Percentiles rank a stretch among this genome's conserved stretches.
These are phyloP conservation scores for Tephrocybe sp. DNA, from an alignment of 768 basidiomycete species.

Conservation along the genomic window DNA sequence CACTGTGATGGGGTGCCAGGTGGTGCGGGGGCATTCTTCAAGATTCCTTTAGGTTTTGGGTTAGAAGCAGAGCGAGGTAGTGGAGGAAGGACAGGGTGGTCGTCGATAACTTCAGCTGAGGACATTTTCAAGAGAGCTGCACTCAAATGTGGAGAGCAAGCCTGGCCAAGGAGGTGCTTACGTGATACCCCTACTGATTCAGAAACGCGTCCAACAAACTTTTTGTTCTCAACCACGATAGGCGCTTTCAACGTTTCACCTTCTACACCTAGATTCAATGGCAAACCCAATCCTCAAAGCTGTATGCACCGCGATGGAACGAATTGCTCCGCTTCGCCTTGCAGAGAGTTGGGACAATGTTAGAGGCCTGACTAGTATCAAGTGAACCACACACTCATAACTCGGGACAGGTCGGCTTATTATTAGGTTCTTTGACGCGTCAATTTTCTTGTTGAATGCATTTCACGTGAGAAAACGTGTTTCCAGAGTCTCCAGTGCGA, in stretches of 20 bases:
- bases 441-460: background rate
- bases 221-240: background rate
- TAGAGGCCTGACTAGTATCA: slow-evolving; percentile 28
- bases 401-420: slow-evolving; percentile 59
- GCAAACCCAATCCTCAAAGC: slow-evolving; percentile 42
- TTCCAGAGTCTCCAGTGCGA: slow-evolving; percentile 52
- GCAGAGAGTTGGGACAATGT: slow-evolving; percentile 97
- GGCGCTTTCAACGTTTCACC: background rate
- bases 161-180: background rate
- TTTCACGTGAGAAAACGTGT: slow-evolving; percentile 6
- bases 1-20: slow-evolving; percentile 49
- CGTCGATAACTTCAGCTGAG: slow-evolving; percentile 27
- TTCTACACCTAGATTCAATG: slow-evolving; percentile 1
- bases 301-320: slow-evolving; percentile 70
- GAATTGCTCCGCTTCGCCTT: slow-evolving; percentile 80
- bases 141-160: background rate
- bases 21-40: slow-evolving; percentile 72
- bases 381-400: slow-evolving; percentile 10
- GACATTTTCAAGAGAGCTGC: slow-evolving; percentile 8
- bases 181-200: too few species aligned
- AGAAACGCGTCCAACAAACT: too few species aligned
- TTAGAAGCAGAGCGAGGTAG: slow-evolving; percentile 62
- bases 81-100: slow-evolving; percentile 45
- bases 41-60: slow-evolving; percentile 81
- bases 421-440: slow-evolving; percentile 52